These are phyloP conservation scores for Eucalyptus albens DNA, from an alignment of 345 rosid species.

Conservation along the genomic window DNA sequence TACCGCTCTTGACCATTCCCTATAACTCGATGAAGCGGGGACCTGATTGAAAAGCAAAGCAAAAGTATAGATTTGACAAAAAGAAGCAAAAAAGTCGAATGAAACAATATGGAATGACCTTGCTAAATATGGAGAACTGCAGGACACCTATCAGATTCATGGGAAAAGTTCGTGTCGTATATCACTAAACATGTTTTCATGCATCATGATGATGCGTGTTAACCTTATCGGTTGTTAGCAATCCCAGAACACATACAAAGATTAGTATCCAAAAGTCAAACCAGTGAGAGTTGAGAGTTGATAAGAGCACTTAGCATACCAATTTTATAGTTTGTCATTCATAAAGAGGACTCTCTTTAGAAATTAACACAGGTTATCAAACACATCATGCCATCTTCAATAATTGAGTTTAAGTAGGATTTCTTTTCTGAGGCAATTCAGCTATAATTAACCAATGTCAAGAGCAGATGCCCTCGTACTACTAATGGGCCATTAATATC, in stretches of 20 bases:
- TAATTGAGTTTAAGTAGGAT: not conserved
- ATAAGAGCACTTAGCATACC: not conserved
- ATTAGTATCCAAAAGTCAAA: not conserved
- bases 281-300: not conserved
- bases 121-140: not conserved
- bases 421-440: not conserved
- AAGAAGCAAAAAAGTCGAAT: not conserved
- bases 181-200: not conserved
- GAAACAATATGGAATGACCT: not conserved
- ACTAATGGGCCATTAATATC: not conserved
- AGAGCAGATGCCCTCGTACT: not conserved
- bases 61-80: not conserved
- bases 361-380: not conserved
- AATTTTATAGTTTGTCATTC: not conserved
- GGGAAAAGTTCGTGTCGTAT: not conserved
- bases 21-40: slow-evolving; percentile 76
- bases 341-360: not conserved
- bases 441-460: not conserved
- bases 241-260: not conserved
- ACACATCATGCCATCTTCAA: not conserved
- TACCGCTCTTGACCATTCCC: slow-evolving; percentile 69
- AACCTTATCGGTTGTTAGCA: not conserved
- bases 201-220: not conserved
- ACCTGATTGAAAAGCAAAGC: slow-evolving; percentile 24
- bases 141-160: not conserved